Conservation (phyloP, 768 basidiomycete species). For the Nidularia pulvinata region DNA sequence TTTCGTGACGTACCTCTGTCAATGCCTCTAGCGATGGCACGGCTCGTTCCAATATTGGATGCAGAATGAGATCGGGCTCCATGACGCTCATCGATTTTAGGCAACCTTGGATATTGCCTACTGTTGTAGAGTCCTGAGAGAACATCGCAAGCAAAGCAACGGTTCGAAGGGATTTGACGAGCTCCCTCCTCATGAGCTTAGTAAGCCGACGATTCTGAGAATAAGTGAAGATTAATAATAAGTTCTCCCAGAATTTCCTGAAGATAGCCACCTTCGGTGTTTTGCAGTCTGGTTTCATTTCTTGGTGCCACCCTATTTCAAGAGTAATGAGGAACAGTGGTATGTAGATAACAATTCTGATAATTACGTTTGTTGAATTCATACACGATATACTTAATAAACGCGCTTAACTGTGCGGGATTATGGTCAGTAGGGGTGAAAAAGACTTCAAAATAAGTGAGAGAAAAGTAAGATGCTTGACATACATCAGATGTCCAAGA, state of each 20-base stretch:
- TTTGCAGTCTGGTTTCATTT: constrained; percentile 76
- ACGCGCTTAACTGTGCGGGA: constrained; percentile 63
- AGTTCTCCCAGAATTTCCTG: background rate
- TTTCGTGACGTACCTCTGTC: constrained; percentile 58
- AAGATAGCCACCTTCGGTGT: constrained; percentile 54
- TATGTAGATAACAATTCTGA: background rate
- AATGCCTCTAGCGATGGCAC: constrained; percentile 87
- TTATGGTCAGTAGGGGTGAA: background rate
- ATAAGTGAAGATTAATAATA: constrained; percentile 1
- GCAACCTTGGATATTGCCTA: constrained; percentile 75
- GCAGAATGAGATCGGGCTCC: constrained; percentile 86
- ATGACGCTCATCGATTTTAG: constrained; percentile 82
- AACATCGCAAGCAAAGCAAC: constrained; percentile 90
- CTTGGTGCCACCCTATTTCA: constrained; percentile 71
- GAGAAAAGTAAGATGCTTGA: constrained; percentile 1
- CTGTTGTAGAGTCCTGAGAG: constrained; percentile 76
- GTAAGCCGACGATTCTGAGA: constrained; percentile 75
- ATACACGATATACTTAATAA: constrained; percentile 82
- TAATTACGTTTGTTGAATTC: constrained; percentile 79
- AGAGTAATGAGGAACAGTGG: background rate
- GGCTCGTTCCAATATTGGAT: constrained; percentile 80
- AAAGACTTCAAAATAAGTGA: background rate
- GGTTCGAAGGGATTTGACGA: constrained; percentile 81
- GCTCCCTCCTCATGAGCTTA: constrained; percentile 74
- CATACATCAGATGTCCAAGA: constrained; percentile 77